Conservation (phyloP, 2,329 filamentous ascomycete genomes). For the Neopestalotiopsis rosae region DNA sequence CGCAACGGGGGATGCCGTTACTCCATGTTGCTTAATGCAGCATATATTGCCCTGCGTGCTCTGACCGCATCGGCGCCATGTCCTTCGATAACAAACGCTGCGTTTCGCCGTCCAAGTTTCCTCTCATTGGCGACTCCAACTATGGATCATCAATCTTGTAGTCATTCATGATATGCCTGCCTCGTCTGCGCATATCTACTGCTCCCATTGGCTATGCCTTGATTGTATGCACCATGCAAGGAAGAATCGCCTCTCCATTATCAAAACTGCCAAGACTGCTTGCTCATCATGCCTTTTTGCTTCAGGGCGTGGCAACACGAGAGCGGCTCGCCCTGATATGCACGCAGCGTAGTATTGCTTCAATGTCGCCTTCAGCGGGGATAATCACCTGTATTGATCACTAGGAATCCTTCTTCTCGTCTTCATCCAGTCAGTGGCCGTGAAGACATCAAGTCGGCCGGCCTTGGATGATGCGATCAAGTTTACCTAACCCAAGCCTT, state of each 20-base stretch:
- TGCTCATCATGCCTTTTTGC: not conserved
- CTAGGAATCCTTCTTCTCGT: not conserved
- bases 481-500: constrained; percentile 1
- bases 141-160: not conserved
- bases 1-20: not conserved
- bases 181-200: not conserved
- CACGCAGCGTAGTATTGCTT: constrained; percentile 15
- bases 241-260: not conserved
- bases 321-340: constrained; percentile 1
- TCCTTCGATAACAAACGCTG: not conserved
- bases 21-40: constrained; percentile 12
- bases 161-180: constrained; percentile 8
- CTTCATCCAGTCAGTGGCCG: not conserved
- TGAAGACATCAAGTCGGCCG: not conserved
- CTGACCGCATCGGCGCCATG: not conserved
- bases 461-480: not conserved
- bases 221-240: not conserved
- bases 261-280: not conserved
- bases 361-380: constrained; percentile 13
- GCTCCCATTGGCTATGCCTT: not conserved
- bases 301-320: not conserved
- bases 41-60: not conserved
- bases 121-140: not conserved
- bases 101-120: not conserved
- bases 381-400: not conserved